These are phyloP conservation scores for Stenogyne calaminthoides DNA, from an alignment of 305 asterid genomes.

Conservation along the genomic window DNA sequence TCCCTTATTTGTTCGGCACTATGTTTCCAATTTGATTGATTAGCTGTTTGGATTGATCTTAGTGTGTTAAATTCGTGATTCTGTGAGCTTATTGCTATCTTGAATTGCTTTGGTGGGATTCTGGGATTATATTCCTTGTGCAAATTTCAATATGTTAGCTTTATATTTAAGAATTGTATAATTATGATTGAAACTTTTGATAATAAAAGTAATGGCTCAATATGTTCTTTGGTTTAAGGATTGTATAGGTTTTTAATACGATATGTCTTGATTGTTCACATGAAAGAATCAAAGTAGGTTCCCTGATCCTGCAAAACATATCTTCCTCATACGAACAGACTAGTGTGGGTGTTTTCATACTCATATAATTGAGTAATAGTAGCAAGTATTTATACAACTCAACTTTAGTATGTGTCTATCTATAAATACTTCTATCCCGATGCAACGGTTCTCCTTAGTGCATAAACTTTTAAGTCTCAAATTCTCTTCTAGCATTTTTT, in stretches of 20 bases:
- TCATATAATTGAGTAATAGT: neutral
- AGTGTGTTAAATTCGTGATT: neutral
- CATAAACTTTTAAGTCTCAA: neutral
- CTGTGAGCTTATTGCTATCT: neutral
- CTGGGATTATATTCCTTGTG: neutral
- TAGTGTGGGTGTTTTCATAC: neutral
- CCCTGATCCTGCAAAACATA: neutral
- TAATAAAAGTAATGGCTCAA: neutral
- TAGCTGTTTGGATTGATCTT: neutral
- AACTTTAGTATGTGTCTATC: neutral
- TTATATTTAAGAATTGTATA: neutral
- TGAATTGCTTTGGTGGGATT: slow-evolving; percentile 1
- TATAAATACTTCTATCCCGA: neutral
- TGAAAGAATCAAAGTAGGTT: neutral
- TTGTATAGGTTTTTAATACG: neutral
- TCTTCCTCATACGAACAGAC: neutral
- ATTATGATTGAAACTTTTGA: neutral
- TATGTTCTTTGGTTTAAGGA: neutral
- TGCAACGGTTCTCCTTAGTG: neutral
- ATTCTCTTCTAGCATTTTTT: neutral
- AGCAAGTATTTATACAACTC: neutral
- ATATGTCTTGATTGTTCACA: neutral
- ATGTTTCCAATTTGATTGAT: neutral
- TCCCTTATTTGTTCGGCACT: neutral
- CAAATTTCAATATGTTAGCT: neutral